Base-by-base conservation (phyloP, 2,329 filamentous ascomycete species). In the Spiromastix sp. region DNA sequence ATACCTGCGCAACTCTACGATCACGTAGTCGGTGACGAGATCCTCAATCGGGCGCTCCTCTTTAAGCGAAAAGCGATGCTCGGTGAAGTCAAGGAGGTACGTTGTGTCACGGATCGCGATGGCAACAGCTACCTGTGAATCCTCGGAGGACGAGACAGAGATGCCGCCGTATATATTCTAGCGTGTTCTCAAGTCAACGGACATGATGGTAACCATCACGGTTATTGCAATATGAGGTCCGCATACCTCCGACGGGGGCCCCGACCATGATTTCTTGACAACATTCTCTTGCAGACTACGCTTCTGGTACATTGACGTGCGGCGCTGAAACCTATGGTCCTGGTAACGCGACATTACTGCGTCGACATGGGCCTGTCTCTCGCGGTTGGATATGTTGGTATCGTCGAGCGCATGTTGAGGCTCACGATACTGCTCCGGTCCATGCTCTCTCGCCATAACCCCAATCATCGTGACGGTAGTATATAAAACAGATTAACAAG, bases 71-170 rank as follows among this genome's bases (percentile, higher is more conserved):
- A 82, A 62, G n/a, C 69, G 62, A 44, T 75, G 70, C 44, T 82
- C 70, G 4, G 72, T 72, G 49, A 81, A 86, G 53, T 87, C 81
- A 29, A 84, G 66, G 15, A 81, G 73, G 51, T 87, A 87, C 3
- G 79, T 78, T 4, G 75, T 74, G 51, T 87, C 81, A 43, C 85
- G 81, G 42, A 81, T 71, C 3, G 79, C 80, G 32, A 86, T 63
- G 10, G 79, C 77, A 16, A 84, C 66, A 4, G 72, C 69, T 8
- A 75, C 65, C 1, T 67, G 67, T 34, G 64, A 61, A 25, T 57
- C 43, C 4, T 59, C 48, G 3, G 49, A 45, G 17, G 60, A 54
- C 4, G 44, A 42, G 2, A 50, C 49, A 1, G 61, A 57, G 18
- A 65, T 47, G 12, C 61, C 63, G 18, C 52, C 60, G 40, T 65